Evolutionary conservation across 148 eudicot species (phyloP).

Genomic region (Dysphania ambrosioides): DNA sequence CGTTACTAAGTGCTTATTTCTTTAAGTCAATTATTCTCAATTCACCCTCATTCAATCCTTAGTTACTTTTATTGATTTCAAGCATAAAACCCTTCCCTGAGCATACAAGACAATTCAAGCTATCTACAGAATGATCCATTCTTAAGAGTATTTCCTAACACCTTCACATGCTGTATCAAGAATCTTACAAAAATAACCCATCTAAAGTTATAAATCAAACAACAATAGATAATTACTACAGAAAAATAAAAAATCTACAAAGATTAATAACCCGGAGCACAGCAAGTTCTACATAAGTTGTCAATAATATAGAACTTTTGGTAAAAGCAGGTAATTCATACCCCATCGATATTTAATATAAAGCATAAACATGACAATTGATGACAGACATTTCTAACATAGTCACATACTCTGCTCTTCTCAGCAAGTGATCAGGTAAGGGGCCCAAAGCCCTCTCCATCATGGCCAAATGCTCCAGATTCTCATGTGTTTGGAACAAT

Average conservation of each 20-base stretch:
- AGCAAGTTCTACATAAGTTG: not conserved
- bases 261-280: not conserved
- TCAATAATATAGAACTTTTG: not conserved
- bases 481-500: constrained; percentile 63
- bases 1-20: not conserved
- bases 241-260: not conserved
- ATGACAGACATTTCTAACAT: not conserved
- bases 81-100: not conserved
- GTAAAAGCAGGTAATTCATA: too few relatives aligned
- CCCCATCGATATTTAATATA: not conserved
- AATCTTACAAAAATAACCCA: not conserved
- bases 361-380: not conserved
- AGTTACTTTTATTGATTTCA: not conserved
- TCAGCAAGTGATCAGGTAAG: constrained; percentile 52
- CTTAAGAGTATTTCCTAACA: not conserved
- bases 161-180: not conserved
- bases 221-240: not conserved
- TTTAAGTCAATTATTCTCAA: not conserved
- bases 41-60: not conserved
- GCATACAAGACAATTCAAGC: not conserved
- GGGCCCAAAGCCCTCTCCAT: constrained; percentile 68
- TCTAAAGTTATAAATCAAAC: not conserved
- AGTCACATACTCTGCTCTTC: constrained; percentile 52
- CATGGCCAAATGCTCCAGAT: constrained; percentile 66
- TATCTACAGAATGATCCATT: not conserved